Base-by-base conservation (phyloP, 108 stramenopile species). In the Cylindrotheca fusiformis region DNA sequence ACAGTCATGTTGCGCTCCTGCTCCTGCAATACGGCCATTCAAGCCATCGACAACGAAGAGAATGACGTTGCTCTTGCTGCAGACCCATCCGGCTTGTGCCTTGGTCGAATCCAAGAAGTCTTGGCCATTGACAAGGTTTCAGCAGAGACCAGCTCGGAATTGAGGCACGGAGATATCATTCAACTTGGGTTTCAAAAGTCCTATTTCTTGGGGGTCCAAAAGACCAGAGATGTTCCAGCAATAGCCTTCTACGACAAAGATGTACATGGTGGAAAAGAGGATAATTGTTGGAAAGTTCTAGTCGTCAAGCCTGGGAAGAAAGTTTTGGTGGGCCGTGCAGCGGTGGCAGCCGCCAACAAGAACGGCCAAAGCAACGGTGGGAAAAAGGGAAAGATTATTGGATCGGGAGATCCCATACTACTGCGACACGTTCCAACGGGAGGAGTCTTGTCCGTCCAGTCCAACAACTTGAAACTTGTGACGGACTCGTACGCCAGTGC, bases 391-490 rank as follows among this genome's bases (percentile, higher is more conserved):
- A 22, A 31, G 21, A 82, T 84, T 1, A 71, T 90, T 1, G 65
- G 69, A 50, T 82, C 80, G 3, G 85, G 88, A 8, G 83, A 78
- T 67, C 73, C 83, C 18, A 78, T 90, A 36, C 54, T 80, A 33
- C 55, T 90, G 49, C 78, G 79, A 19, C 80, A 86, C 72, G 67
- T 66, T 41, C 70, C 71, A 41, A 84, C 72, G 24, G 88, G 88
- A 2, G 88, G 88, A 22, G 36, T 90, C 25, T 64, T 90, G 18
- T 86, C 85, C 5, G 51, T 90, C 19, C 60, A 49, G 49, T 31
- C 41, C 22, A 25, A 65, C 60, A 61, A 70, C 31, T 33, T 67
- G 48, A 33, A 28, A 0, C 12, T 71, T 22, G 8, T 49, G 21
- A 60, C 62, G 20, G 76, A 77, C 60, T 69, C 68, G 28, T 74